These are phyloP conservation scores for Parietaria judaica DNA, from an alignment of 306 rosid genomes.

Conservation along the genomic window DNA sequence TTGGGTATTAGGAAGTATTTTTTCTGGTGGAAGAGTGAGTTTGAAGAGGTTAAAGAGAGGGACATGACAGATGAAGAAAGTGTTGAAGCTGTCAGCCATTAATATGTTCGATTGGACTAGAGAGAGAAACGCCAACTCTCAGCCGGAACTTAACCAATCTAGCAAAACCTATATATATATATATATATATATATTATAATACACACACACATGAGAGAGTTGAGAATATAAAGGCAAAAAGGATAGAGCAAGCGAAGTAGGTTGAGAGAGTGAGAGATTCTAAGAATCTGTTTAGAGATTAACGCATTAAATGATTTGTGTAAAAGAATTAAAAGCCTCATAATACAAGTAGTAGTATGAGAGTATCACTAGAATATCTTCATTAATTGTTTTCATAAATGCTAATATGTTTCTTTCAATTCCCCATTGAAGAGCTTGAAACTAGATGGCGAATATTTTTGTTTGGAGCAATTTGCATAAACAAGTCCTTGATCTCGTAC, in stretches of 20 bases:
- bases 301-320: constrained; percentile 1
- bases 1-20: no score
- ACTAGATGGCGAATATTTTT: no score
- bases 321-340: background rate
- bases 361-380: background rate
- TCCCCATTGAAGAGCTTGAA: background rate
- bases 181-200: background rate
- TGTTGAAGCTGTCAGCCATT: constrained; percentile 17
- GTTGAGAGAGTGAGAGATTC: constrained; percentile 5
- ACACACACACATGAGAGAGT: no score
- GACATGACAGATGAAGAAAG: background rate
- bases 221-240: background rate
- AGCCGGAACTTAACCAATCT: constrained; percentile 4
- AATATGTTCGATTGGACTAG: constrained; percentile 11
- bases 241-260: constrained; percentile 1
- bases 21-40: background rate
- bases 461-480: no score
- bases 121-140: constrained; percentile 8
- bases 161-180: background rate
- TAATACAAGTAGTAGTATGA: no score
- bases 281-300: constrained; percentile 15
- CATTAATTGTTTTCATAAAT: background rate
- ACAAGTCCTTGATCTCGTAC: no score
- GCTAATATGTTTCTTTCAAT: background rate
- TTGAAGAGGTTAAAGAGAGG: background rate